Conservation (phyloP, 352 stramenopile species). For the Phytophthora meadii region DNA sequence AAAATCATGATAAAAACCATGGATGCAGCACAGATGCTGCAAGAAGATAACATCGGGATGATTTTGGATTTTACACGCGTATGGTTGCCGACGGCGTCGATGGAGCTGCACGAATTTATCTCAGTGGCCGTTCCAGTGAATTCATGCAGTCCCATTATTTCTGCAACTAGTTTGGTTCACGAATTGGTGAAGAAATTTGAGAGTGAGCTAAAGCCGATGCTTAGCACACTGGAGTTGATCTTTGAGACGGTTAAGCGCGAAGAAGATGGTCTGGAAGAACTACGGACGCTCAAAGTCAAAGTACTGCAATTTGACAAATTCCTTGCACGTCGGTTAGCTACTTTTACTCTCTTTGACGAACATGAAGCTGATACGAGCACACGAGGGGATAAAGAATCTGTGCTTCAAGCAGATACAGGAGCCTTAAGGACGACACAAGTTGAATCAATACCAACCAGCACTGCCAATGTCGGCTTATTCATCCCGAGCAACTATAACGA, state of each 20-base stretch:
- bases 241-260: constrained; percentile 13
- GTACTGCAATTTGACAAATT: constrained; percentile 17
- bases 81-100: constrained; percentile 11
- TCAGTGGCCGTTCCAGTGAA: constrained; percentile 3
- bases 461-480: constrained; percentile 32
- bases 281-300: constrained; percentile 12
- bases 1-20: neutral
- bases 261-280: constrained; percentile 23
- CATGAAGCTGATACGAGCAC: neutral
- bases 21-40: constrained; percentile 8
- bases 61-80: constrained; percentile 23
- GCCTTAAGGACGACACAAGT: neutral
- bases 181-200: constrained; percentile 22
- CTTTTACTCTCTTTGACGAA: neutral
- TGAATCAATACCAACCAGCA: neutral
- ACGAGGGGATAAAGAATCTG: neutral
- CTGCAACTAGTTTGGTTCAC: constrained; percentile 12
- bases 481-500: constrained; percentile 36
- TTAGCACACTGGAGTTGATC: constrained; percentile 12
- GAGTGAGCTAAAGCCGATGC: constrained; percentile 6
- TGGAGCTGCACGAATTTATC: constrained; percentile 21
- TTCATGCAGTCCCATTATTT: constrained; percentile 5
- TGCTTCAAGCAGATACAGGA: neutral
- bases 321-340: neutral
- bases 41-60: constrained; percentile 17